Conservation (phyloP, 495 filamentous ascomycete species). For the Neurospora sp. region DNA sequence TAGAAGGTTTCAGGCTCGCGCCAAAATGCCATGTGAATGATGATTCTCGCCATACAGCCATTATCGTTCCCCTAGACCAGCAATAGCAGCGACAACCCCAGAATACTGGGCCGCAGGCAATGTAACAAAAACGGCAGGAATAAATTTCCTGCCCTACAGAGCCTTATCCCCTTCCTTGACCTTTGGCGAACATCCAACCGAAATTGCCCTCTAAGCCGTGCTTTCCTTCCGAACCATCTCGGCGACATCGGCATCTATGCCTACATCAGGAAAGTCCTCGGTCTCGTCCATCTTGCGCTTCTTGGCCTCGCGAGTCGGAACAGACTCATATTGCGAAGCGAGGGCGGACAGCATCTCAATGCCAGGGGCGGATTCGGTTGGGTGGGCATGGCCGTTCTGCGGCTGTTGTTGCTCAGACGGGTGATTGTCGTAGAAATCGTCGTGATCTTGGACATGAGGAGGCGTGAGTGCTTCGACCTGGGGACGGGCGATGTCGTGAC, state of each 20-base stretch:
- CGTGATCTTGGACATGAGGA: constrained; percentile 35
- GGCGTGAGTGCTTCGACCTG: constrained; percentile 79
- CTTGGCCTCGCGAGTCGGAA: constrained; percentile 51
- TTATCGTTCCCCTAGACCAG: neutral
- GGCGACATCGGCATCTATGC: constrained; percentile 74
- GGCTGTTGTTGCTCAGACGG: constrained; percentile 8
- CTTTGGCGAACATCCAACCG: neutral
- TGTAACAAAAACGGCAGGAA: neutral
- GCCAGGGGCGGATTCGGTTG: constrained; percentile 25
- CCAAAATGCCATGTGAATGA: neutral
- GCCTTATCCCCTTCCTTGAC: neutral
- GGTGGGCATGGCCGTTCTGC: constrained; percentile 14
- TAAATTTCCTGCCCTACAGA: neutral
- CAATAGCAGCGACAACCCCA: neutral
- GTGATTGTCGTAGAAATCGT: constrained; percentile 12
- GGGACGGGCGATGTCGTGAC: constrained; percentile 51
- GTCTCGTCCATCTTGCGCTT: constrained; percentile 56
- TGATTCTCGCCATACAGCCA: neutral
- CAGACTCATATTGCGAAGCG: constrained; percentile 35
- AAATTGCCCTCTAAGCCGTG: neutral
- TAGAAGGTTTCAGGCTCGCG: neutral
- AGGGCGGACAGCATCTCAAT: constrained; percentile 44
- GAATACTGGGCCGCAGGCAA: neutral
- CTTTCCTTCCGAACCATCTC: constrained; percentile 57
- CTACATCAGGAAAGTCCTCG: constrained; percentile 61